phyloP scores from a whole-genome alignment of 2,329 filamentous ascomycete genomes.

The Bertia moriformis region DNA sequence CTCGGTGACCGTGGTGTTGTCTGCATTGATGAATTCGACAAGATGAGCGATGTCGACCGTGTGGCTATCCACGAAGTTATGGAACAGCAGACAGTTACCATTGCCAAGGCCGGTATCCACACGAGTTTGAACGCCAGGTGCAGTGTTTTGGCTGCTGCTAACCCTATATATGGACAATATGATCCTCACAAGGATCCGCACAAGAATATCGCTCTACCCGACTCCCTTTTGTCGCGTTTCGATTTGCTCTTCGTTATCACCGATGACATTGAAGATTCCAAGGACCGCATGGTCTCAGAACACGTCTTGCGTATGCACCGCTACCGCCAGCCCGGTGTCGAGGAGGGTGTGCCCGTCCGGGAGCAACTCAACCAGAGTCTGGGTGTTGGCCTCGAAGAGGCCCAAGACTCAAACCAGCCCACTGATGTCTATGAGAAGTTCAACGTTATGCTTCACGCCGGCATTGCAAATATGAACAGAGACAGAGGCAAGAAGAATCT shows the following conservation, averaged over 20 bases:
- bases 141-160: slow-evolving; percentile 61
- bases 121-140: slow-evolving; percentile 63
- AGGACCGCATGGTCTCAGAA: slow-evolving; percentile 60
- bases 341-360: slow-evolving; percentile 60
- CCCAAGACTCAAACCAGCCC: slow-evolving; percentile 39
- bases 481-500: slow-evolving; percentile 42
- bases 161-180: slow-evolving; percentile 66
- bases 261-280: slow-evolving; percentile 60
- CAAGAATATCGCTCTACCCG: slow-evolving; percentile 62
- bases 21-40: slow-evolving; percentile 69
- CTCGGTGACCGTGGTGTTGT: slow-evolving; percentile 62
- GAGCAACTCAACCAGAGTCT: slow-evolving; percentile 54
- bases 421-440: slow-evolving; percentile 64
- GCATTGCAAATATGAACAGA: slow-evolving; percentile 48
- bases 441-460: slow-evolving; percentile 62
- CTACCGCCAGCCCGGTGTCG: slow-evolving; percentile 56
- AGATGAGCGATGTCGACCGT: slow-evolving; percentile 67
- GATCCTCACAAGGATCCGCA: slow-evolving; percentile 66
- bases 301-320: slow-evolving; percentile 65
- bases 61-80: slow-evolving; percentile 73
- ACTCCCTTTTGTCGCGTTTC: slow-evolving; percentile 65
- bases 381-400: slow-evolving; percentile 54
- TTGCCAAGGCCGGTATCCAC: slow-evolving; percentile 65
- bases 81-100: slow-evolving; percentile 70
- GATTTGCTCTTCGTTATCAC: slow-evolving; percentile 66